A percentile compares a stretch with the other conserved stretches of the same genome.
phyloP scores from a whole-genome alignment of 2,329 filamentous ascomycete species.

The Talaromyces sp. region DNA sequence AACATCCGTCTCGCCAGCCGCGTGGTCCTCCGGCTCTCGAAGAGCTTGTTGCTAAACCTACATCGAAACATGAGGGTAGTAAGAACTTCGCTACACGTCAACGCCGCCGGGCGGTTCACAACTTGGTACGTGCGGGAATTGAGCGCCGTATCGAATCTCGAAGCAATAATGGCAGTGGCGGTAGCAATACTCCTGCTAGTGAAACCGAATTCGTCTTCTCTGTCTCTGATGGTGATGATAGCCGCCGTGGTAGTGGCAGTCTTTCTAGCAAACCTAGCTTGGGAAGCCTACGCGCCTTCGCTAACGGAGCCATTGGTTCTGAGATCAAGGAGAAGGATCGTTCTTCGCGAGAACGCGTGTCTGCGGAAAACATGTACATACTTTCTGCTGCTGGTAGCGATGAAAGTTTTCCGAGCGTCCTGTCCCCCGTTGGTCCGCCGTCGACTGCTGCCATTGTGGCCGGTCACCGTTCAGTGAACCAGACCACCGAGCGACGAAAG shows the following conservation, averaged over 20 bases:
- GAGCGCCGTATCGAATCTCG: conserved; percentile 74
- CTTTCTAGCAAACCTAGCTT: conserved; percentile 73
- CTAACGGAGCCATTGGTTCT: conserved; percentile 82
- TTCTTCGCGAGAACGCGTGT: conserved; percentile 56
- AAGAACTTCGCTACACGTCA: conserved; percentile 94
- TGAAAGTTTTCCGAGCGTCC: conserved; percentile 54
- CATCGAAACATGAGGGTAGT: conserved; percentile 90
- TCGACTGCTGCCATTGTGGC: conserved; percentile 44
- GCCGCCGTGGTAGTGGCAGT: conserved; percentile 73
- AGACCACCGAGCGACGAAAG: conserved; percentile 67
- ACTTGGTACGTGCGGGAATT: conserved; percentile 83
- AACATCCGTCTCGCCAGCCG: conserved; percentile 90
- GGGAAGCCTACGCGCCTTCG: conserved; percentile 72
- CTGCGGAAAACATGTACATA: conserved; percentile 54
- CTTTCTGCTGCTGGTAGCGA: conserved; percentile 57
- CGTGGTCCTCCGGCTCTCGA: conserved; percentile 88
- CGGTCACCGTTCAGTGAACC: conserved; percentile 57
- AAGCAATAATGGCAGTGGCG: conserved; percentile 62
- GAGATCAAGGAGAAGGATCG: conserved; percentile 72
- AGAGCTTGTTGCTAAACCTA: conserved; percentile 85
- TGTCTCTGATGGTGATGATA: conserved; percentile 69
- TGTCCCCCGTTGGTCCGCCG: conserved; percentile 34
- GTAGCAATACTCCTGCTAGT: conserved; percentile 85
- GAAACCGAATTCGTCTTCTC: conserved; percentile 71
- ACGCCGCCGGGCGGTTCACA: conserved; percentile 86